These are phyloP conservation scores for Fusarium goolgardi DNA, from an alignment of 2,329 filamentous ascomycete species.

Conservation along the genomic window DNA sequence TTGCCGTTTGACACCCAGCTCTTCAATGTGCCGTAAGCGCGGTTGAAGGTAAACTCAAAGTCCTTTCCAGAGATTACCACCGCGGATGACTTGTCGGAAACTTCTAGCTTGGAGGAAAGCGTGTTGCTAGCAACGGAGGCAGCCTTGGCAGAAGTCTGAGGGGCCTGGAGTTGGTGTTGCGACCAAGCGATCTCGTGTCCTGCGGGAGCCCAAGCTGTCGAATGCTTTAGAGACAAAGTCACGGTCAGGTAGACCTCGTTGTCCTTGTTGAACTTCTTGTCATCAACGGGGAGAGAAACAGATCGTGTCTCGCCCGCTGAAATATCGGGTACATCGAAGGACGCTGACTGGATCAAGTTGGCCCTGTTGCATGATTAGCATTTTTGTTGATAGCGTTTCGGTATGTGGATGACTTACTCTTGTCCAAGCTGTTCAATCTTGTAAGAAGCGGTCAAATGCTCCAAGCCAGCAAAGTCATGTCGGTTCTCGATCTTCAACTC, in stretches of 20 bases:
- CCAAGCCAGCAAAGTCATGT: conserved; percentile 62
- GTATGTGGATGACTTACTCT: conserved; percentile 52
- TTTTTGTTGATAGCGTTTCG: accelerated
- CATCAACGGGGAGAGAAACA: conserved; percentile 50
- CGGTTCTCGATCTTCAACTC: conserved; percentile 59
- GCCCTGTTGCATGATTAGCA: conserved; percentile 24
- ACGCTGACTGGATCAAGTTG: conserved; percentile 49
- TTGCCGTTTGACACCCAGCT: conserved; percentile 54
- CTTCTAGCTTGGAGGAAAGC: conserved; percentile 40
- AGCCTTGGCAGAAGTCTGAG: background rate
- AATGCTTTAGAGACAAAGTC: conserved; percentile 56
- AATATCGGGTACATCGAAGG: conserved; percentile 56
- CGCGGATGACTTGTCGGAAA: conserved; percentile 20
- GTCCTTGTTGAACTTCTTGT: conserved; percentile 46
- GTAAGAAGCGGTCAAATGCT: conserved; percentile 57
- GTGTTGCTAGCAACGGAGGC: conserved; percentile 1
- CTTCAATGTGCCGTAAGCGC: conserved; percentile 57
- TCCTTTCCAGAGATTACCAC: conserved; percentile 37
- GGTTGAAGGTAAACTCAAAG: conserved; percentile 59
- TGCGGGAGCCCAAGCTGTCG: conserved; percentile 62
- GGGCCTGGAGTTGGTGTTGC: conserved; percentile 56
- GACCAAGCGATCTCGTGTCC: conserved; percentile 68
- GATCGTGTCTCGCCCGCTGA: conserved; percentile 53
- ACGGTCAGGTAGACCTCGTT: conserved; percentile 60
- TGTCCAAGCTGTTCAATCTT: conserved; percentile 57